A percentile compares a stretch with the other conserved stretches of the same genome.
Conservation (phyloP, 805 yeast genomes). For the Zygosaccharomyces kombuchaensis region DNA sequence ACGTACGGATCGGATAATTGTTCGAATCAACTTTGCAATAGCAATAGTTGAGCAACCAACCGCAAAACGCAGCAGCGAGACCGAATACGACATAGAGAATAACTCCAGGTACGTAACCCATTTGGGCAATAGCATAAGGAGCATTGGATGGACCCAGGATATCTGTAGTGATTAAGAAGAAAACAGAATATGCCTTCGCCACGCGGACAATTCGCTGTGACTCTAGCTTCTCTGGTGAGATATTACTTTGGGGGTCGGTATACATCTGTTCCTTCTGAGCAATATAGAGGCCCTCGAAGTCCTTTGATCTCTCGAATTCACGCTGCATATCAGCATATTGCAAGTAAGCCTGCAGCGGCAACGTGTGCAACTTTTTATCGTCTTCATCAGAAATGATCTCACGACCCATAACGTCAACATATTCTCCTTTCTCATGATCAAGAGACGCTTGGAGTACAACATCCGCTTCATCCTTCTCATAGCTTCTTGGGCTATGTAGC, state of each 20-base stretch:
- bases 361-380: conserved; percentile 1
- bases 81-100: conserved; percentile 42
- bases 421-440: conserved; percentile 11
- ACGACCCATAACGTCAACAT: conserved; percentile 9
- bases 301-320: conserved; percentile 11
- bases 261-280: conserved; percentile 14
- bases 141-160: conserved; percentile 46
- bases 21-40: conserved; percentile 39
- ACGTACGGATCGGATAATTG: conserved; percentile 42
- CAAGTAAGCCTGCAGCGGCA: conserved; percentile 14
- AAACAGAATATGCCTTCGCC: conserved; percentile 32
- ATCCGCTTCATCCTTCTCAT: conserved; percentile 3
- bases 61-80: conserved; percentile 41
- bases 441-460: neutral
- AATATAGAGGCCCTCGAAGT: conserved; percentile 13
- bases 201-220: conserved; percentile 14
- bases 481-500: neutral
- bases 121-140: conserved; percentile 42
- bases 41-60: conserved; percentile 37
- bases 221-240: conserved; percentile 11
- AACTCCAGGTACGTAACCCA: conserved; percentile 45
- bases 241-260: conserved; percentile 13
- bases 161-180: conserved; percentile 46
- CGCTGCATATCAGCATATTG: conserved; percentile 16
- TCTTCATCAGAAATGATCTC: conserved; percentile 11